Evolutionary conservation across 768 basidiomycete species (phyloP).

Genomic region (Solioccasus polychromus): DNA sequence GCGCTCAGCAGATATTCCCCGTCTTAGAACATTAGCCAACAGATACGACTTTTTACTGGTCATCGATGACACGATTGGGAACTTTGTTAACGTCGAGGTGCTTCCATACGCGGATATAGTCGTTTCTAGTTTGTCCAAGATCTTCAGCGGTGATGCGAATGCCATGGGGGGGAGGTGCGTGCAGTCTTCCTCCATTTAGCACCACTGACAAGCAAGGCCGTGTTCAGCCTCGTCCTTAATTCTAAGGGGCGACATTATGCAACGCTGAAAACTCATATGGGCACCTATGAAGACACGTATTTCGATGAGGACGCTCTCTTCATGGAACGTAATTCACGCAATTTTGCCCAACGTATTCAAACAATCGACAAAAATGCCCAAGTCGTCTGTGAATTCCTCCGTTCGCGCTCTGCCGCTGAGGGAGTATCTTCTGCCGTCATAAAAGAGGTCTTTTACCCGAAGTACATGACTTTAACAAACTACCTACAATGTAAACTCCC

Average conservation of each 20-base stretch:
- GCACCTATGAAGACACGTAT: constrained; percentile 78
- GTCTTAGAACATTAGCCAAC: constrained; percentile 78
- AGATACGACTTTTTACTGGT: constrained; percentile 85
- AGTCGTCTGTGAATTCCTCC: constrained; percentile 76
- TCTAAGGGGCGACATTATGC: constrained; percentile 70
- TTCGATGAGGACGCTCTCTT: constrained; percentile 91
- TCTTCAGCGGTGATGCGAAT: constrained; percentile 93
- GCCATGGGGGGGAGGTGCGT: constrained; percentile 96
- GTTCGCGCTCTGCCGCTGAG: constrained; percentile 49
- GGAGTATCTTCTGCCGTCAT: constrained; percentile 45
- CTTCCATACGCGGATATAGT: constrained; percentile 85
- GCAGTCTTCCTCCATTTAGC: not conserved
- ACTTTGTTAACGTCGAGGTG: constrained; percentile 90
- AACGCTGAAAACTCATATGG: constrained; percentile 58
- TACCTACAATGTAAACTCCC: constrained; percentile 69
- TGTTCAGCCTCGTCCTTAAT: constrained; percentile 78
- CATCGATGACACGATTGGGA: constrained; percentile 93
- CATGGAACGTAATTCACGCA: constrained; percentile 97
- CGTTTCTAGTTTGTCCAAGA: constrained; percentile 88
- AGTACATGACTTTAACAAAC: constrained; percentile 67
- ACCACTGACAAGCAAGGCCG: not conserved
- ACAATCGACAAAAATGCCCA: constrained; percentile 82
- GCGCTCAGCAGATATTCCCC: constrained; percentile 74
- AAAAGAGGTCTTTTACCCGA: constrained; percentile 89
- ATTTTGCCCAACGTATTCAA: constrained; percentile 74